Conservation (phyloP, 345 rosid species). For the Camelina hispida region DNA sequence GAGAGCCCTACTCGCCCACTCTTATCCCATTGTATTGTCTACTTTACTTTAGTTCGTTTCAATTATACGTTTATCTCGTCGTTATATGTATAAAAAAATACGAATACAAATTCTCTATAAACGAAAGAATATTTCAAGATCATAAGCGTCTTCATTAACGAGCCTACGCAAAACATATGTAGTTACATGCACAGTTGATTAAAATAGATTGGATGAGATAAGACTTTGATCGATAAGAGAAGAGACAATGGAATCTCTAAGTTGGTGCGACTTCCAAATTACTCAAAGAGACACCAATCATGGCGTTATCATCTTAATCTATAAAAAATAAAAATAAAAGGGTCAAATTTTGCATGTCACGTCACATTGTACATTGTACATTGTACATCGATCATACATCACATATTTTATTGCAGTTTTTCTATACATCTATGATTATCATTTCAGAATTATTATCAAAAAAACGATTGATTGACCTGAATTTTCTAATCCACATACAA, state of each 20-base stretch:
- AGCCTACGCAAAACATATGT: not conserved
- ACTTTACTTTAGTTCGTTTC: not conserved
- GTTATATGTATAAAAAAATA: no score
- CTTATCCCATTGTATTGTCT: slow-evolving; percentile 1
- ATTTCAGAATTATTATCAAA: not conserved
- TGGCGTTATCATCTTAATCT: slow-evolving; percentile 31
- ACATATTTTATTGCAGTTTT: not conserved
- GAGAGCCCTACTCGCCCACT: slow-evolving; percentile 9
- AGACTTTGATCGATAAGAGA: no score
- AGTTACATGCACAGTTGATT: not conserved
- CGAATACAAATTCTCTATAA: no score
- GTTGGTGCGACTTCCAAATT: slow-evolving; percentile 40
- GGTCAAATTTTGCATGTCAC: slow-evolving; percentile 34
- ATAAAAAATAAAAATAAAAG: not conserved
- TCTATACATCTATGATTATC: not conserved
- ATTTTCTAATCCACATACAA: not conserved
- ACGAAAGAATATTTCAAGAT: not conserved
- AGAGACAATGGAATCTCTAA: not conserved
- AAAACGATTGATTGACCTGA: not conserved
- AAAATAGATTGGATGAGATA: not conserved
- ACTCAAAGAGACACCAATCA: slow-evolving; percentile 36
- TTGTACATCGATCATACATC: slow-evolving; percentile 7
- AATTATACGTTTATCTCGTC: no score
- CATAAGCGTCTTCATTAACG: not conserved
- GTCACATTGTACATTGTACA: slow-evolving; percentile 8